Percentiles rank a stretch among this genome's conserved stretches.
Conservation (phyloP, 2,329 filamentous ascomycete genomes). For the Aspergillus flavus region DNA sequence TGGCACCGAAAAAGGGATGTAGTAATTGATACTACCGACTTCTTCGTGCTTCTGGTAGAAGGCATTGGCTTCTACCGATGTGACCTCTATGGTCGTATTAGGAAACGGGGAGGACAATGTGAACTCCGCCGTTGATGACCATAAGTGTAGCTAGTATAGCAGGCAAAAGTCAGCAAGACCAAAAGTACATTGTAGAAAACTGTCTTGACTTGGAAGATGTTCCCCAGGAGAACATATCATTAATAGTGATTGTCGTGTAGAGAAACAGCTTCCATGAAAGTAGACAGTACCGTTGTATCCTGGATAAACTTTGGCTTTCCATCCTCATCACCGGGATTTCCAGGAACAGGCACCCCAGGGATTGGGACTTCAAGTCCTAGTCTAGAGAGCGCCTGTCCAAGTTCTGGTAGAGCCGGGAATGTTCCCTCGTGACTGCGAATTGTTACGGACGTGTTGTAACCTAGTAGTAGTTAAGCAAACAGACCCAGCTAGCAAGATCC, state of each 20-base stretch:
- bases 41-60: conserved; percentile 79
- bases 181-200: conserved; percentile 29
- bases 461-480: conserved; percentile 35
- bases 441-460: conserved; percentile 79
- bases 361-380: conserved; percentile 73
- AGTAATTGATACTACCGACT: conserved; percentile 76
- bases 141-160: conserved; percentile 65
- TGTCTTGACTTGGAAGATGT: conserved; percentile 10
- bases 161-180: conserved; percentile 18
- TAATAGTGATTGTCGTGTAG: conserved; percentile 12
- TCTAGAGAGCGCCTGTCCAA: conserved; percentile 72
- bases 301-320: conserved; percentile 71
- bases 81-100: conserved; percentile 73
- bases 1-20: conserved; percentile 72
- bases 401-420: conserved; percentile 71
- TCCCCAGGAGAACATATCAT: conserved; percentile 14
- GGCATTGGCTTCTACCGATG: conserved; percentile 79
- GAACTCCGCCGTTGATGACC: conserved; percentile 85
- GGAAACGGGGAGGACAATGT: conserved; percentile 76
- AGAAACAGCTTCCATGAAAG: conserved; percentile 23
- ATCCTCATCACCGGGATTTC: conserved; percentile 45
- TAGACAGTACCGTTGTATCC: conserved; percentile 65
- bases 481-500: background rate
- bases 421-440: conserved; percentile 70
- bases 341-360: conserved; percentile 66